Conservation (phyloP, 345 rosid species). For the Aquilaria malaccensis region DNA sequence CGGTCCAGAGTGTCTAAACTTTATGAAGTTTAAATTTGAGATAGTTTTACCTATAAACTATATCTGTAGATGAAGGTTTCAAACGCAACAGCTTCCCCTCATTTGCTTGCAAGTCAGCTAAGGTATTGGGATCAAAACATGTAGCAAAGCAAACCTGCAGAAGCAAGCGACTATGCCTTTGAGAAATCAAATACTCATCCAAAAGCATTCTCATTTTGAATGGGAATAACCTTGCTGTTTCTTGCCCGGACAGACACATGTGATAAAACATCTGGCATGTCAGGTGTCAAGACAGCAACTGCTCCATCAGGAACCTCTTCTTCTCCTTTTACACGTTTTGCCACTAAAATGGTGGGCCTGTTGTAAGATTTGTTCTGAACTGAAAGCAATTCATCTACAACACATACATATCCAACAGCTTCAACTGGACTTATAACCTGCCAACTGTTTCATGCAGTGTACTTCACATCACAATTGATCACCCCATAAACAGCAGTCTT, state of each 20-base stretch:
- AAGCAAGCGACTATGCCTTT: conserved; percentile 1
- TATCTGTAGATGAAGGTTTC: conserved; percentile 20
- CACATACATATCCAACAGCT: conserved; percentile 27
- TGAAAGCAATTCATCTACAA: conserved; percentile 23
- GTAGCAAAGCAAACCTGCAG: conserved; percentile 38
- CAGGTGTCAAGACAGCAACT: conserved; percentile 39
- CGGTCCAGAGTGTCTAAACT: too few species aligned
- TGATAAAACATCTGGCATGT: conserved; percentile 35
- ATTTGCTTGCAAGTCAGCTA: conserved; percentile 26
- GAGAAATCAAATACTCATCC: conserved; percentile 1
- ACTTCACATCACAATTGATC: too few species aligned
- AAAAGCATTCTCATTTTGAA: conserved; percentile 4
- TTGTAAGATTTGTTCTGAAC: conserved; percentile 30
- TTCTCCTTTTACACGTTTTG: conserved; percentile 31
- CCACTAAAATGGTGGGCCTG: conserved; percentile 32
- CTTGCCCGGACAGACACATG: conserved; percentile 41
- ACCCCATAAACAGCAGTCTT: too few species aligned
- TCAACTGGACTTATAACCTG: conserved; percentile 41
- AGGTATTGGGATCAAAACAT: conserved; percentile 32
- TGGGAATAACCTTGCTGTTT: conserved; percentile 24
- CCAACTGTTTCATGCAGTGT: conserved; percentile 22
- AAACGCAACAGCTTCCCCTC: conserved; percentile 31
- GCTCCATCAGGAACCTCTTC: conserved; percentile 40
- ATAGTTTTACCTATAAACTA: conserved; percentile 22
- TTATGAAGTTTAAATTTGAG: too few species aligned